phyloP scores from a whole-genome alignment of 2,329 filamentous ascomycete species.

The Ophiobolus disseminans region DNA sequence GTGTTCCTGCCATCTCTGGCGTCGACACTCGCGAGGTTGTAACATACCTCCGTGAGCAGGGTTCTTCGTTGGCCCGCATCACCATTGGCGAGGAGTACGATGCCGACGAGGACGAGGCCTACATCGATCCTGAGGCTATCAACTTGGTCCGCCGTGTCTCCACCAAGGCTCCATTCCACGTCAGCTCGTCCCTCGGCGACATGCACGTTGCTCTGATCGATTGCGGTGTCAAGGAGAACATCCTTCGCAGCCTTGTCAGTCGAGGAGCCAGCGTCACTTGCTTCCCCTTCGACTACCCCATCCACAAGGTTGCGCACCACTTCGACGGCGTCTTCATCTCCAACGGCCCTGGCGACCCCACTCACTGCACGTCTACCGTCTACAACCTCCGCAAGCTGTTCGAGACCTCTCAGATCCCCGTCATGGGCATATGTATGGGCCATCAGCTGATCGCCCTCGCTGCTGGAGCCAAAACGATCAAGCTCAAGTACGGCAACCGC shows the following conservation, averaged over 20 bases:
- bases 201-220: conserved; percentile 95
- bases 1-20: conserved; percentile 92
- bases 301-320: conserved; percentile 97
- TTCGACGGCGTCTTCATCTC: conserved; percentile 99
- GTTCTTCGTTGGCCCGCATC: conserved; percentile 93
- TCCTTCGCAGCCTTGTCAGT: conserved; percentile 89
- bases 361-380: conserved; percentile 92
- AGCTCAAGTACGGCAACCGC: conserved; percentile 99
- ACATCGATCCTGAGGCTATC: conserved; percentile 92
- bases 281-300: conserved; percentile 95
- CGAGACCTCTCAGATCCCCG: conserved; percentile 85
- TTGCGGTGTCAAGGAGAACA: conserved; percentile 99
- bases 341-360: conserved; percentile 97
- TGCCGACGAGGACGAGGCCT: conserved; percentile 96
- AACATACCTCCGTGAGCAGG: conserved; percentile 92
- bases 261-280: conserved; percentile 92
- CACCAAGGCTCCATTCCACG: conserved; percentile 97
- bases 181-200: conserved; percentile 81
- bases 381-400: conserved; percentile 92
- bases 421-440: conserved; percentile 98
- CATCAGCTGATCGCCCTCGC: conserved; percentile 95
- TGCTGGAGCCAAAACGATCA: conserved; percentile 86
- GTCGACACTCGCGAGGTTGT: conserved; percentile 98
- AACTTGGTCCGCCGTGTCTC: conserved; percentile 95
- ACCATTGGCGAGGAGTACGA: conserved; percentile 97